Evolutionary conservation across 352 stramenopile species (phyloP), one percentile per base, ranked within the genome.

Genomic region (Plasmopara muralis): DNA sequence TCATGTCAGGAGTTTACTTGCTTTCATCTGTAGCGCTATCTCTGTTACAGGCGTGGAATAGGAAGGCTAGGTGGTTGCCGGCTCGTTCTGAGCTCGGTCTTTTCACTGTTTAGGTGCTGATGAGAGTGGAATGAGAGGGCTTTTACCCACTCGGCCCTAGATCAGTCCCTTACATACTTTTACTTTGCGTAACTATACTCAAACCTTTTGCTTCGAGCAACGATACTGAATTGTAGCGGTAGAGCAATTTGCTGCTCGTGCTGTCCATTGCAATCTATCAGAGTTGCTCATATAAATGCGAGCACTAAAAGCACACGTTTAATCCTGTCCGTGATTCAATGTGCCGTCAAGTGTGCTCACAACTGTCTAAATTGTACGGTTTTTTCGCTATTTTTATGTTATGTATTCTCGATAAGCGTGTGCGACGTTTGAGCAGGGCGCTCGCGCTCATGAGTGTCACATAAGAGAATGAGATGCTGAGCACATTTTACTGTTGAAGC

Each of bases 221-320:
- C 80, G 66, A 81, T 87, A 87, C 76, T 87, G 76, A 87, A 83
- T 81, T 88, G 75, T 67, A 78, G 62, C 66, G 72, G 64, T 33
- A 67, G 53, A 33, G 47, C 55, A 68, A 45, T 41, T 59, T 37
- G 47, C 52, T 67, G 55, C 30, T 55, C 33, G 13, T 31, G 14
- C 63, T 62, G 57, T 86, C 64, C 73, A 72, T 53, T 83, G 71
- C 66, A 83, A 64, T 88, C 83, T 85, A 88, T 88, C 77, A 57
- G 64, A 80, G 77, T 74, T 86, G 77, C 77, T 79, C 43, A 88
- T 77, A 88, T 40, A 35, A 65, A 88, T 71, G 77, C 77, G 77
- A 88, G 63, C 74, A 84, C 75, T 88, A 74, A 88, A 88, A 88
- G 77, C 77, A 88, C 77, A 88, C 77, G 77, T 86, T 88, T 81